A percentile compares a stretch with the other conserved stretches of the same genome.
Conservation (phyloP, 23 red algal genomes). For the Pyropia yezoensis region DNA sequence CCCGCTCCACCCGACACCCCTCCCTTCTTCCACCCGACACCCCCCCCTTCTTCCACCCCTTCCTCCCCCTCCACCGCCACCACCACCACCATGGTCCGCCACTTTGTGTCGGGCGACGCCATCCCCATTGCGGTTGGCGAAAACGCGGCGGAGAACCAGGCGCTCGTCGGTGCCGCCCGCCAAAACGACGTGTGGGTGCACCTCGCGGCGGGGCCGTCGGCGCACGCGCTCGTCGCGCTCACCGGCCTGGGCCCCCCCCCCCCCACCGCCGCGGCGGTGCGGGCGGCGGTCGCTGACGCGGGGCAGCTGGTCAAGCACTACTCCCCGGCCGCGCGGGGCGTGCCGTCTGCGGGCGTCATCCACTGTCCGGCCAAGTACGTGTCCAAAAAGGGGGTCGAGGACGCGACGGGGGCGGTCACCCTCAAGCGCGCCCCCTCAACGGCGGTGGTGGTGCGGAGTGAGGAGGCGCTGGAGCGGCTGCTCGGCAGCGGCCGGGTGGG, state of each 20-base stretch:
- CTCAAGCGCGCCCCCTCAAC: constrained; percentile 14
- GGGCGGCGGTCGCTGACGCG: constrained; percentile 35
- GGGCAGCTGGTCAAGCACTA: constrained; percentile 69
- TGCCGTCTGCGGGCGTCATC: constrained; percentile 30
- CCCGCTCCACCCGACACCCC: too few relatives aligned
- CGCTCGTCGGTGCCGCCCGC: constrained; percentile 23
- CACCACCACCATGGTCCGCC: constrained; percentile 13
- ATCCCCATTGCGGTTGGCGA: constrained; percentile 41
- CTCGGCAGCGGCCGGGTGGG: too few relatives aligned
- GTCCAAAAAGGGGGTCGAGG: constrained; percentile 35
- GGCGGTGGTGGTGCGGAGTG: constrained; percentile 7
- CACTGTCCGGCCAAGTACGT: constrained; percentile 64
- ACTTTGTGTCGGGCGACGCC: constrained; percentile 32
- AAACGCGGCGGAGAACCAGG: constrained; percentile 65
- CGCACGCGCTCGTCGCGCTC: constrained; percentile 48
- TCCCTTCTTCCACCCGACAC: too few relatives aligned
- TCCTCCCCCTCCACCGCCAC: too few relatives aligned
- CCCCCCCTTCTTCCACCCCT: too few relatives aligned
- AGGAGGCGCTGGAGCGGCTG: constrained; percentile 5
- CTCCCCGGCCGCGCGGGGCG: constrained; percentile 23
- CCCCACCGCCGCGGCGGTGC: constrained; percentile 5
- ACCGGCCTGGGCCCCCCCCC: constrained; percentile 15
- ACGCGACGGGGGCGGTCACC: constrained; percentile 14
- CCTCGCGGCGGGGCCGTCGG: constrained; percentile 47
- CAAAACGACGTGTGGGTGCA: constrained; percentile 88